Evolutionary conservation across 371 early-diverging fungal genomes (phyloP).

Genomic region (Phascolomyces articulosus): DNA sequence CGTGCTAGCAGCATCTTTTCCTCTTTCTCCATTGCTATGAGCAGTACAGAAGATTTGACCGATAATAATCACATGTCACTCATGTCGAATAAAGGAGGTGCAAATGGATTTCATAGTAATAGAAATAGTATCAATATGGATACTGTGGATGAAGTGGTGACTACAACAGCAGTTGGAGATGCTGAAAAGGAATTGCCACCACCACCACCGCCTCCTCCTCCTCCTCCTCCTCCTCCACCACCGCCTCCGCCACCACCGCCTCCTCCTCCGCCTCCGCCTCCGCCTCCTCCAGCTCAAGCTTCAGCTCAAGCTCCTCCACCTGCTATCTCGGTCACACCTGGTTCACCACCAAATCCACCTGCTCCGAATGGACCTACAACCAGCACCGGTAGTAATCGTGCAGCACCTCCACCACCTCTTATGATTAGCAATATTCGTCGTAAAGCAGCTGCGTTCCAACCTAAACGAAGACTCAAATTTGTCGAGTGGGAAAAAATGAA

Average conservation of each 20-base stretch:
- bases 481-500: conserved; percentile 89
- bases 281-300: too few species aligned
- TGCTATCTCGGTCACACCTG: conserved; percentile 11
- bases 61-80: not conserved
- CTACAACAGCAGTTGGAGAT: not conserved
- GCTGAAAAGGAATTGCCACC: conserved; percentile 2
- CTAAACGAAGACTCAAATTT: conserved; percentile 75
- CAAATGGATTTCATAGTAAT: not conserved
- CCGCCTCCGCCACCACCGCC: conserved; percentile 35
- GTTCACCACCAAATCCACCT: conserved; percentile 10
- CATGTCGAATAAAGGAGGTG: not conserved
- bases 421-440: conserved; percentile 30
- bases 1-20: conserved; percentile 19
- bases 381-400: conserved; percentile 11
- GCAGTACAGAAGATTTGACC: conserved; percentile 6
- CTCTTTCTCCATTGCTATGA: conserved; percentile 7
- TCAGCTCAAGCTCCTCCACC: too few species aligned
- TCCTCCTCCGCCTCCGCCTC: conserved; percentile 33
- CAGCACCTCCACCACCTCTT: conserved; percentile 29
- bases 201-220: conserved; percentile 24
- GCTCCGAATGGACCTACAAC: conserved; percentile 34
- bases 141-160: not conserved
- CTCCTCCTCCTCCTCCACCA: conserved; percentile 21
- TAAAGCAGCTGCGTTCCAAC: conserved; percentile 60
- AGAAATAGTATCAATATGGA: not conserved